phyloP scores from a whole-genome alignment of 108 stramenopile species.

The Discostella pseudostelligera region DNA sequence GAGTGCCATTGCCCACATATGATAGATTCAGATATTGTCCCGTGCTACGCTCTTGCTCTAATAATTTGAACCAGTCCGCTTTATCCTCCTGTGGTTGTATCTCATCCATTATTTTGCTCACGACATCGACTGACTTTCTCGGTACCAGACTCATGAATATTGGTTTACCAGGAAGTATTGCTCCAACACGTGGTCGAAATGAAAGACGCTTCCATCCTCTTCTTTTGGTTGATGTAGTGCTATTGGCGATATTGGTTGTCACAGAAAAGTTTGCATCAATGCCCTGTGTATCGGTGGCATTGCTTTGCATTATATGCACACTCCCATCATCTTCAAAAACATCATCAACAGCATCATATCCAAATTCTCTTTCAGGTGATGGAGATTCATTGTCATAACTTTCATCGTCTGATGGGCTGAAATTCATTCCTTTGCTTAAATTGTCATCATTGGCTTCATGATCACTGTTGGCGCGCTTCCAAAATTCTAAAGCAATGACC shows the following conservation, averaged over 20 bases:
- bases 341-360: background rate
- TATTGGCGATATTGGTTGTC: background rate
- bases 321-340: background rate
- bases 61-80: background rate
- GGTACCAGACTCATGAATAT: constrained; percentile 24
- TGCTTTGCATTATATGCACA: background rate
- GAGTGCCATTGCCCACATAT: background rate
- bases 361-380: background rate
- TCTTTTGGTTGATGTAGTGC: background rate
- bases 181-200: background rate
- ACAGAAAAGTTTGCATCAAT: background rate
- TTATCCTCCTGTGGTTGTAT: background rate
- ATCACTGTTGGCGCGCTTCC: background rate
- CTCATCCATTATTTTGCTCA: constrained; percentile 10
- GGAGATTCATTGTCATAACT: background rate
- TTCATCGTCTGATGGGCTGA: background rate
- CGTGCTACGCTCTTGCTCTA: background rate
- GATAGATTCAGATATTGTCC: background rate
- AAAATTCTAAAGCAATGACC: background rate
- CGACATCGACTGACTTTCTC: background rate
- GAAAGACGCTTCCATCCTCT: background rate
- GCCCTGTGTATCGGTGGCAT: background rate
- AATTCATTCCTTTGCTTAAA: background rate
- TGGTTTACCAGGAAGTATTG: constrained; percentile 21
- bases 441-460: background rate